Conservation (phyloP, 192 early-diverging fungal species). For the Podila epigama region DNA sequence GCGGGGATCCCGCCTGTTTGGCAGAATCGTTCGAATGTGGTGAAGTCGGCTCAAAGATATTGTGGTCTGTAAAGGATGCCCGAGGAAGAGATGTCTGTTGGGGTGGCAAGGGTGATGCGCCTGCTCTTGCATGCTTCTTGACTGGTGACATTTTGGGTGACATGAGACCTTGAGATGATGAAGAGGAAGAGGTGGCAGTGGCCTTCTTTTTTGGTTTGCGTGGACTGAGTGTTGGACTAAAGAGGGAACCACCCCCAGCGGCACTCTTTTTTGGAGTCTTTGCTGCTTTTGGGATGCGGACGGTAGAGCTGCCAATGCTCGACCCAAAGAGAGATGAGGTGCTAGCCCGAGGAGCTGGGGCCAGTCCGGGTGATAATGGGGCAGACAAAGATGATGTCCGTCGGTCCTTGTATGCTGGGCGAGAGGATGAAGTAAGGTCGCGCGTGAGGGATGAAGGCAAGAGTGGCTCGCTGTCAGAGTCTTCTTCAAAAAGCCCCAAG, state of each 20-base stretch:
- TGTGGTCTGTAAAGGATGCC: not conserved
- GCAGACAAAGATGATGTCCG: not conserved
- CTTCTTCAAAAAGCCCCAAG: not conserved
- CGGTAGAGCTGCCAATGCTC: not conserved
- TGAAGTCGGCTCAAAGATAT: not conserved
- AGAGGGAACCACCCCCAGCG: slow-evolving; percentile 7
- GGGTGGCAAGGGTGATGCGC: no score
- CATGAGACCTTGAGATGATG: not conserved
- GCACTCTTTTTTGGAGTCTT: slow-evolving; percentile 12
- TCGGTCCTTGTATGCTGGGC: not conserved
- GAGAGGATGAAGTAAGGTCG: not conserved
- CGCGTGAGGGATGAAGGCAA: not conserved
- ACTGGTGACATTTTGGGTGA: not conserved
- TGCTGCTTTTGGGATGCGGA: not conserved
- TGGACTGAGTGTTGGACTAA: slow-evolving; percentile 44
- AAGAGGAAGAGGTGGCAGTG: not conserved
- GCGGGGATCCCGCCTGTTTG: not conserved
- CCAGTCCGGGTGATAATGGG: not conserved
- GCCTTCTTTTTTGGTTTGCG: slow-evolving; percentile 16
- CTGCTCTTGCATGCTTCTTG: not conserved
- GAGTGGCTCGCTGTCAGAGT: not conserved
- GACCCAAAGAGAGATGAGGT: slow-evolving; percentile 8
- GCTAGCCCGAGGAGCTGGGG: not conserved
- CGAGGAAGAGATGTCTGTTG: not conserved
- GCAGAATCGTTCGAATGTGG: not conserved